These are phyloP conservation scores for Gaultheria prostrata DNA, from an alignment of 148 eudicot genomes.

Conservation along the genomic window DNA sequence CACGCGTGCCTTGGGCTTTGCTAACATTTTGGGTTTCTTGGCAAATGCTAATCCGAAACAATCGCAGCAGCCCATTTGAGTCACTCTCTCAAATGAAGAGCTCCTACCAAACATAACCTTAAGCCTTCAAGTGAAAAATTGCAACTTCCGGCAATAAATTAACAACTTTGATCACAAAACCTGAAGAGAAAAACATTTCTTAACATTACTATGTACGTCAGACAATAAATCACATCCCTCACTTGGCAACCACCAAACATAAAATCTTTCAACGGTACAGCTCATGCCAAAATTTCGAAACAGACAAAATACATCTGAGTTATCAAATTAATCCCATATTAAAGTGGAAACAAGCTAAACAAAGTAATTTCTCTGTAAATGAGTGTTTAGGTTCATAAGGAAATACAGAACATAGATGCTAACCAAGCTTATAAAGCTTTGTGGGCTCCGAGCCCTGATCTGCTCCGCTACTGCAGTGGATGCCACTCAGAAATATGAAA, in stretches of 20 bases:
- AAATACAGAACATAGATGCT: neutral
- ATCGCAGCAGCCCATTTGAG: constrained; percentile 89
- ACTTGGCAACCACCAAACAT: neutral
- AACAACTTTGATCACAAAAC: constrained; percentile 16
- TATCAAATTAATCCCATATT: neutral
- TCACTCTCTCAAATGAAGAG: constrained; percentile 32
- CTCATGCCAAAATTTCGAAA: neutral
- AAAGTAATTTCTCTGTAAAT: neutral
- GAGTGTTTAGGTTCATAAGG: neutral
- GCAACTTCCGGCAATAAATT: constrained; percentile 7
- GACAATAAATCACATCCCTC: neutral
- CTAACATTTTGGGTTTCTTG: constrained; percentile 37
- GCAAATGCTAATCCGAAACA: constrained; percentile 78
- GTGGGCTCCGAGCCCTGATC: constrained; percentile 25
- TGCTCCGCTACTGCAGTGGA: constrained; percentile 39
- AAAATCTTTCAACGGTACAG: neutral
- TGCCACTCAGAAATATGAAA: constrained; percentile 63
- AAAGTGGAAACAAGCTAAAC: neutral
- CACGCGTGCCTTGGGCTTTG: constrained; percentile 31
- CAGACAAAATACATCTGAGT: neutral
- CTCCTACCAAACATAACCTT: constrained; percentile 29
- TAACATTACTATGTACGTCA: neutral
- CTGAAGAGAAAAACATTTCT: constrained; percentile 21
- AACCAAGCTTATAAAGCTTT: constrained; percentile 18
- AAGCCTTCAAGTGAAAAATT: constrained; percentile 11